Percentiles rank a stretch among this genome's conserved stretches.
phyloP scores from a whole-genome alignment of 2,329 filamentous ascomycete genomes.

The Didymella pomorum region DNA sequence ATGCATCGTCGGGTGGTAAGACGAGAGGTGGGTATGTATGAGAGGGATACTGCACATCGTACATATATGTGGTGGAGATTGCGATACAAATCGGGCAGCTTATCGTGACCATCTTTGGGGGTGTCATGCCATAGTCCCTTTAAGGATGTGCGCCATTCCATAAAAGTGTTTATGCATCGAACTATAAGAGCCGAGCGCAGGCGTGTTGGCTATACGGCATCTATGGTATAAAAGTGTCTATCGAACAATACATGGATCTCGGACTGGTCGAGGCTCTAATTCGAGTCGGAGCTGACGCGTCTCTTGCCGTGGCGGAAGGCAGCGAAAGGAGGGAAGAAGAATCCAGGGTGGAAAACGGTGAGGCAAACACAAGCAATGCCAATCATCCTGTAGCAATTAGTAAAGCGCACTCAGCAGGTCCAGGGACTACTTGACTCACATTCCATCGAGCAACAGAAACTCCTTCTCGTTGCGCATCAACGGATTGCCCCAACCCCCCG shows the following conservation, averaged over 20 bases:
- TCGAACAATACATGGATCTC: neutral
- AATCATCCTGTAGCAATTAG: constrained; percentile 35
- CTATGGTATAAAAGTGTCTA: constrained; percentile 6
- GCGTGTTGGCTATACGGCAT: neutral
- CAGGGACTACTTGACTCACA: constrained; percentile 27
- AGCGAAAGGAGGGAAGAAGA: constrained; percentile 41
- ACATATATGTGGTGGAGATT: neutral
- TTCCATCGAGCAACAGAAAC: constrained; percentile 59
- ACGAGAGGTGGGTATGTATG: neutral
- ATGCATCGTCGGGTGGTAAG: neutral
- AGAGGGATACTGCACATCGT: neutral
- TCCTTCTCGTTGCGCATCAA: constrained; percentile 57
- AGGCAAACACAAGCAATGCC: constrained; percentile 37
- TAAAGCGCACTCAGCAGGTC: neutral
- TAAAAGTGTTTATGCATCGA: neutral
- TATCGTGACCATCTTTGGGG: neutral
- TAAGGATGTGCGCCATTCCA: neutral
- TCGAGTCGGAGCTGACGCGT: constrained; percentile 8
- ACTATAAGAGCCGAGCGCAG: neutral
- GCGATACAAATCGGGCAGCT: neutral
- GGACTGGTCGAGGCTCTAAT: neutral
- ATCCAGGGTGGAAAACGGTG: constrained; percentile 37
- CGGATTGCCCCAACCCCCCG: constrained; percentile 53
- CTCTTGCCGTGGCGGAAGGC: constrained; percentile 28
- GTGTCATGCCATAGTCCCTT: neutral